Conservation (phyloP, 495 filamentous ascomycete genomes). For the Trichoderma reesei region DNA sequence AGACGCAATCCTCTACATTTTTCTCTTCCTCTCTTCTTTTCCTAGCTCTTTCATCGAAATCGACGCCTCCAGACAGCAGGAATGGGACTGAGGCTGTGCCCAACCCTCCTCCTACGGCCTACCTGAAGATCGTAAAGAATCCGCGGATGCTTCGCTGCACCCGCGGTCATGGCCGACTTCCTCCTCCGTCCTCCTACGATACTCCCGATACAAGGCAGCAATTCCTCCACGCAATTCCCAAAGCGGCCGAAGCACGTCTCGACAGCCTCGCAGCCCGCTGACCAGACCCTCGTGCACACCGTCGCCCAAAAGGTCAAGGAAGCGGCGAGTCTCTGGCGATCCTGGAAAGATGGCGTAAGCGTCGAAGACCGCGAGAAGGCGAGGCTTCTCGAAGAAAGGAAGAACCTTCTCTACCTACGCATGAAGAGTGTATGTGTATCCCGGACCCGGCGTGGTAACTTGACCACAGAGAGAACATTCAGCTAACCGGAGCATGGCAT, state of each 20-base stretch:
- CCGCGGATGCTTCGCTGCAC: background rate
- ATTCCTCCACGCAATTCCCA: background rate
- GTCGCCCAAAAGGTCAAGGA: conserved; percentile 9
- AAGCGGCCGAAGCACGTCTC: background rate
- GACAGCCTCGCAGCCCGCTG: background rate
- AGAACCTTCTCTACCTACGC: conserved; percentile 51
- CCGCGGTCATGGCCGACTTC: conserved; percentile 4
- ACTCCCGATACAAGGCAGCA: background rate
- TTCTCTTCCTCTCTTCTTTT: background rate
- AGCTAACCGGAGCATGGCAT: background rate
- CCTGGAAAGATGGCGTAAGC: conserved; percentile 47
- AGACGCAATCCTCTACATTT: background rate
- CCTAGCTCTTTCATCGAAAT: background rate
- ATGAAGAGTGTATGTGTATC: conserved; percentile 47
- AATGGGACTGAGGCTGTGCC: conserved; percentile 4
- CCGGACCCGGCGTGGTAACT: background rate
- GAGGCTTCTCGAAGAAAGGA: conserved; percentile 45
- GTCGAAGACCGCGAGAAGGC: conserved; percentile 42
- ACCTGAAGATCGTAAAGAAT: background rate
- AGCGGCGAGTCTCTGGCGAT: conserved; percentile 37
- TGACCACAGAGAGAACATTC: too few species aligned
- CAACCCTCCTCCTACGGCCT: background rate
- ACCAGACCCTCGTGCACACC: background rate
- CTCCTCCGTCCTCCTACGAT: conserved; percentile 6
- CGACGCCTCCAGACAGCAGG: background rate